These are phyloP conservation scores for Paramecium pentaurelia DNA, from an alignment of 73 alveolate species.

Conservation along the genomic window DNA sequence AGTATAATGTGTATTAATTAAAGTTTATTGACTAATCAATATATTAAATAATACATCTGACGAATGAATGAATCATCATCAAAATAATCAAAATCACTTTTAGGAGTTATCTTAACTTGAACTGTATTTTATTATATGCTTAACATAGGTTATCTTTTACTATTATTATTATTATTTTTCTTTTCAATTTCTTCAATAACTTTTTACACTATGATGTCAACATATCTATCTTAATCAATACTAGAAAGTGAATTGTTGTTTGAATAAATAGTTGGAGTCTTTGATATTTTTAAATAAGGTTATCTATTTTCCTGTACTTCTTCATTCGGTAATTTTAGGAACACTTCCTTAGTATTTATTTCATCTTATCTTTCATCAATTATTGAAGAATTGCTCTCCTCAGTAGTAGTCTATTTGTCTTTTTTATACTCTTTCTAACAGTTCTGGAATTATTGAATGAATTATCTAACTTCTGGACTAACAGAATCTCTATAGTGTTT, in stretches of 20 bases:
- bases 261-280: neutral
- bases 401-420: neutral
- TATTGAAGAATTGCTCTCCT: neutral
- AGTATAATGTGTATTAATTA: neutral
- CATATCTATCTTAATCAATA: neutral
- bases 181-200: neutral
- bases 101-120: neutral
- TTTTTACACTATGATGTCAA: neutral
- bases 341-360: neutral
- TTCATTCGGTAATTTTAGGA: neutral
- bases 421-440: neutral
- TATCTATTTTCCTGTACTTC: neutral
- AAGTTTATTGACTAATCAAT: neutral
- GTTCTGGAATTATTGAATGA: neutral
- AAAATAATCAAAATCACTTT: neutral
- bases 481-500: neutral
- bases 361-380: neutral
- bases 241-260: neutral
- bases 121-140: neutral
- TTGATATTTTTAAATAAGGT: neutral
- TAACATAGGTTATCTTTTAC: neutral
- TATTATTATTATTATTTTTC: neutral
- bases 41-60: neutral
- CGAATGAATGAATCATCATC: constrained; percentile 24
- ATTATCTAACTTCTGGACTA: neutral